These are phyloP conservation scores for Cardamine occulta DNA, from an alignment of 345 rosid genomes.

Conservation along the genomic window DNA sequence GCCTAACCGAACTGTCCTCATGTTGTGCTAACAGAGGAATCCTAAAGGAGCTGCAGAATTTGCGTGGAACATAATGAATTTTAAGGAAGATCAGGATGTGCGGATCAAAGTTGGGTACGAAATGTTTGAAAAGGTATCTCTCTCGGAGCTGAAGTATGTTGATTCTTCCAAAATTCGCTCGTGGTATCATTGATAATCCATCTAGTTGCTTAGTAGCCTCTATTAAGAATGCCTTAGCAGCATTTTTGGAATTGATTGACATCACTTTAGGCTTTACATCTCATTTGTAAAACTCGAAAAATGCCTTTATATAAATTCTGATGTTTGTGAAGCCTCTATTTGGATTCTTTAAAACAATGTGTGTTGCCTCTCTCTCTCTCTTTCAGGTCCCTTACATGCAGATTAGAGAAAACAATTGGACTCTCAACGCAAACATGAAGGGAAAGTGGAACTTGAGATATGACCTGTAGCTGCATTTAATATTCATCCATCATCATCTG, in stretches of 20 bases:
- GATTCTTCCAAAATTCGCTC: background rate
- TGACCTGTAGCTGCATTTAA: constrained; percentile 57
- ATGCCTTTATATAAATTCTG: too few relatives aligned
- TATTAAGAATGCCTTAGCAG: background rate
- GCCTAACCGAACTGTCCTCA: background rate
- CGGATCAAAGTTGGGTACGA: constrained; percentile 84
- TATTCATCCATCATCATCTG: constrained; percentile 27
- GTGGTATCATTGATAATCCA: constrained; percentile 1
- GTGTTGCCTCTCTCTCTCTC: background rate
- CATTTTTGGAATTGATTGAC: background rate
- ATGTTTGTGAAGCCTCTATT: background rate
- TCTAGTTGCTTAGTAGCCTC: constrained; percentile 1
- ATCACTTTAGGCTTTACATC: background rate
- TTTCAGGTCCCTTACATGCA: constrained; percentile 86
- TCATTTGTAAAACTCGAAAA: background rate
- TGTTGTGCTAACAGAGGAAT: constrained; percentile 59
- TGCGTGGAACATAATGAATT: constrained; percentile 69
- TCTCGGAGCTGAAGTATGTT: constrained; percentile 26
- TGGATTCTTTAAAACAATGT: constrained; percentile 1
- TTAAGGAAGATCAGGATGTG: constrained; percentile 80
- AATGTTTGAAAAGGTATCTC: constrained; percentile 67
- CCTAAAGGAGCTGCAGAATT: constrained; percentile 84
- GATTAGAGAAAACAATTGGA: constrained; percentile 92
- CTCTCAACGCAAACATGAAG: constrained; percentile 73
- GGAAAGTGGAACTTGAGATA: constrained; percentile 83